A percentile compares a stretch with the other conserved stretches of the same genome.
phyloP scores from a whole-genome alignment of 768 basidiomycete genomes.

The Suillus variegatus region DNA sequence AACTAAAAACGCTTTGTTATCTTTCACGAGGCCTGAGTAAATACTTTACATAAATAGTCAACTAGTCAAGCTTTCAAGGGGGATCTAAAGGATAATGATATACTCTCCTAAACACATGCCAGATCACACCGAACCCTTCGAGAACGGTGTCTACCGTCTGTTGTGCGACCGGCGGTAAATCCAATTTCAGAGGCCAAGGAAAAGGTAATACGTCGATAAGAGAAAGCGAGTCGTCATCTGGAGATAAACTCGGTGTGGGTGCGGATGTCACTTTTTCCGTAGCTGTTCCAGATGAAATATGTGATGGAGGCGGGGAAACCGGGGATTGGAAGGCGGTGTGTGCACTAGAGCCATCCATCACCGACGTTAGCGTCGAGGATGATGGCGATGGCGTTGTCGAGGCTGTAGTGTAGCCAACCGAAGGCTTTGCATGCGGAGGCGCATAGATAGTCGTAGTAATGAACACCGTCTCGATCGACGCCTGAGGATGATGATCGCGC shows the following conservation, averaged over 20 bases:
- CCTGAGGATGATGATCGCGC: slow-evolving; percentile 6
- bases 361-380: slow-evolving; percentile 13
- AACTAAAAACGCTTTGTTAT: neutral
- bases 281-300: slow-evolving; percentile 13
- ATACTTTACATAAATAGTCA: slow-evolving; percentile 7
- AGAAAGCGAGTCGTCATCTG: slow-evolving; percentile 23
- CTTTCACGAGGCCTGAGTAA: neutral
- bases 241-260: slow-evolving; percentile 12
- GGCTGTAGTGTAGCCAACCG: slow-evolving; percentile 3
- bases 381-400: slow-evolving; percentile 8
- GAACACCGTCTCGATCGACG: slow-evolving; percentile 27
- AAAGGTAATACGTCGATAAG: slow-evolving; percentile 21
- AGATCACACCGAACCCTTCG: slow-evolving; percentile 27
- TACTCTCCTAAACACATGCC: slow-evolving; percentile 31
- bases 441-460: slow-evolving; percentile 30
- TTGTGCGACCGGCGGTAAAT: slow-evolving; percentile 27
- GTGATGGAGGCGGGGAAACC: slow-evolving; percentile 8
- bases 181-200: slow-evolving; percentile 31
- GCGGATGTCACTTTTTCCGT: slow-evolving; percentile 9
- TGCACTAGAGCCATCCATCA: slow-evolving; percentile 11
- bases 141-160: slow-evolving; percentile 27
- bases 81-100: slow-evolving; percentile 38
- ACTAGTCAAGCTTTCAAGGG: slow-evolving; percentile 13
- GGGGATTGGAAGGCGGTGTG: neutral
- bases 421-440: slow-evolving; percentile 11